Evolutionary conservation across 1,284 basidiomycete genomes (phyloP).

Genomic region (Tilletiopsis washingtonensis): DNA sequence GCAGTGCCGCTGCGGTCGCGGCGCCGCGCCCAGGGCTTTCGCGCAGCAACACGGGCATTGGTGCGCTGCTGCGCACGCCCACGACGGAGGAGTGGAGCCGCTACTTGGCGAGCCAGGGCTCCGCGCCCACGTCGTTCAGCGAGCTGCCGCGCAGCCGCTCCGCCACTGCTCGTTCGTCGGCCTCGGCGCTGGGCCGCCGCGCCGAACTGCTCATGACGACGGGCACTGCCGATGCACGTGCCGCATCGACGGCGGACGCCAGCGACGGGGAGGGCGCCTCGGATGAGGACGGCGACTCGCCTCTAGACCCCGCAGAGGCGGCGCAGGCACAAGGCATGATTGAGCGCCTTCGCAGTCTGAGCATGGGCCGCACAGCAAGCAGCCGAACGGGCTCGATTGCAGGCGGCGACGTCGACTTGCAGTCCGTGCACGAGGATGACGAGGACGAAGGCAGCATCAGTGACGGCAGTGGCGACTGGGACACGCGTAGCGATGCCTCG

Average conservation of each 20-base stretch:
- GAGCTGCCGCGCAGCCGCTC: too few relatives aligned
- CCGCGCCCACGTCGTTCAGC: too few relatives aligned
- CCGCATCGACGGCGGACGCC: background rate
- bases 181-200: too few relatives aligned
- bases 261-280: conserved; percentile 4
- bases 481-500: too few relatives aligned
- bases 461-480: too few relatives aligned
- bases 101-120: conserved; percentile 32
- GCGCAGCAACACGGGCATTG: too few relatives aligned
- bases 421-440: conserved; percentile 23
- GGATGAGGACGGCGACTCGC: conserved; percentile 3
- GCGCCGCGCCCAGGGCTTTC: background rate
- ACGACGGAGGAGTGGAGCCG: conserved; percentile 42
- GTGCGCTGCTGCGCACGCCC: conserved; percentile 28
- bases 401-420: conserved; percentile 18
- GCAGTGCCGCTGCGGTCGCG: background rate
- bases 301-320: conserved; percentile 3
- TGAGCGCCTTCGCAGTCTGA: conserved; percentile 22
- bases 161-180: background rate
- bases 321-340: conserved; percentile 7
- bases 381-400: conserved; percentile 27
- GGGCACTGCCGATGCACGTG: too few relatives aligned
- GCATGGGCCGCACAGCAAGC: conserved; percentile 15
- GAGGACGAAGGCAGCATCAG: conserved; percentile 10
- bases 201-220: too few relatives aligned